phyloP scores from a whole-genome alignment of 2,329 filamentous ascomycete genomes.

The Penicillium oxalicum region DNA sequence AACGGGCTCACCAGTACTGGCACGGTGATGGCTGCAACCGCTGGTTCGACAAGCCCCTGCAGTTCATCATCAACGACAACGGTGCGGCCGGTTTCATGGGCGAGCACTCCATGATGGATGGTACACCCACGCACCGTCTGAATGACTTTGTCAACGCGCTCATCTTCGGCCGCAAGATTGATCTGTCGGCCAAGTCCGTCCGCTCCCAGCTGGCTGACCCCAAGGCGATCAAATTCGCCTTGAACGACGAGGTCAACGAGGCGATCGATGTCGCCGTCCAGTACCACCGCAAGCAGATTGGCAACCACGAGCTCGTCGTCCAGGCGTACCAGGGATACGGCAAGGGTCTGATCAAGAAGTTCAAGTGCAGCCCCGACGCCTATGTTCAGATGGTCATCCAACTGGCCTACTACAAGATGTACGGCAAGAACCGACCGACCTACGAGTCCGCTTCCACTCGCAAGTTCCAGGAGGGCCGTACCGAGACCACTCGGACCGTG shows the following conservation, averaged over 20 bases:
- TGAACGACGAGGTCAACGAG: slow-evolving; percentile 65
- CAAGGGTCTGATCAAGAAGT: slow-evolving; percentile 98
- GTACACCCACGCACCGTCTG: slow-evolving; percentile 89
- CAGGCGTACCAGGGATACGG: slow-evolving; percentile 97
- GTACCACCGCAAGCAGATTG: slow-evolving; percentile 77
- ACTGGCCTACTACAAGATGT: slow-evolving; percentile 98
- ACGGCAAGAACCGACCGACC: slow-evolving; percentile 92
- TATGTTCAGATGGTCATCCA: slow-evolving; percentile 99
- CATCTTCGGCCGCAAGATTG: slow-evolving; percentile 91
- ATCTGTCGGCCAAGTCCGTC: slow-evolving; percentile 70
- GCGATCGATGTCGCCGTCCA: slow-evolving; percentile 73
- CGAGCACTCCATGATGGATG: slow-evolving; percentile 99
- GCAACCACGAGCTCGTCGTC: slow-evolving; percentile 81
- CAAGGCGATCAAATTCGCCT: slow-evolving; percentile 66
- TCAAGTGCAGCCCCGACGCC: slow-evolving; percentile 95
- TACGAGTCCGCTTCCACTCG: slow-evolving; percentile 95
- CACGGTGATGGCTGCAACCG: slow-evolving; percentile 93
- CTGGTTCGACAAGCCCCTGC: slow-evolving; percentile 96
- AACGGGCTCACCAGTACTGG: slow-evolving; percentile 95
- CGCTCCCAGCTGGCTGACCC: slow-evolving; percentile 83
- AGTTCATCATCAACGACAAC: slow-evolving; percentile 98
- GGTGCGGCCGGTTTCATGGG: slow-evolving; percentile 96
- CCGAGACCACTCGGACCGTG: slow-evolving; percentile 89
- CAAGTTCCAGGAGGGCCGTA: slow-evolving; percentile 92
- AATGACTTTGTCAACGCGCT: slow-evolving; percentile 91